Conservation (phyloP, 257 asterid genomes). For the Plantago ovata region DNA sequence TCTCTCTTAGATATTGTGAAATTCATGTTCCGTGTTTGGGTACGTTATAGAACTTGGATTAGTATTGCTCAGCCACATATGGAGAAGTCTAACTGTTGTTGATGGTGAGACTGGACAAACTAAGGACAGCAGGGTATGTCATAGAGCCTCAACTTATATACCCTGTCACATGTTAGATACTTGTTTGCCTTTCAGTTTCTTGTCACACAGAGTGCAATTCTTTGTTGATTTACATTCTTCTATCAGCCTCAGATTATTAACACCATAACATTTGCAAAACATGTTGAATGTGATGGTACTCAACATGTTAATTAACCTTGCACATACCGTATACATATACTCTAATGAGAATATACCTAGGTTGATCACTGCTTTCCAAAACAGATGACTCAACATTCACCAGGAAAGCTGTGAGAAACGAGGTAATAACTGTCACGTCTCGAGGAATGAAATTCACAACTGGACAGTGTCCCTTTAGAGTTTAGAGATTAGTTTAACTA, state of each 20-base stretch:
- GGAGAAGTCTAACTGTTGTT: constrained; percentile 87
- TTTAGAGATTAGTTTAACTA: too few relatives aligned
- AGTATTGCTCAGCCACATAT: constrained; percentile 81
- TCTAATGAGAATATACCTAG: constrained; percentile 54
- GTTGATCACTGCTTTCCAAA: constrained; percentile 38
- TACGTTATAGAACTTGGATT: constrained; percentile 5
- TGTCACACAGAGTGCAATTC: background rate
- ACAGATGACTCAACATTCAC: constrained; percentile 18
- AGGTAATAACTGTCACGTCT: background rate
- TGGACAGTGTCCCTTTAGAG: too few relatives aligned
- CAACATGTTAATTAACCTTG: too few relatives aligned
- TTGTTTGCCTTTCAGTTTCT: too few relatives aligned
- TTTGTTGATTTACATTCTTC: background rate
- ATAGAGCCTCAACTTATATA: background rate
- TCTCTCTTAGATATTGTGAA: constrained; percentile 10
- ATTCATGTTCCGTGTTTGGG: constrained; percentile 17
- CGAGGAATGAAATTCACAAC: too few relatives aligned
- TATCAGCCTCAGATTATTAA: background rate
- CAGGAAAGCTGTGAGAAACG: constrained; percentile 19
- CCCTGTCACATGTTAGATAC: too few relatives aligned
- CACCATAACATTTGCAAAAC: background rate
- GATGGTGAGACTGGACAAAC: constrained; percentile 88
- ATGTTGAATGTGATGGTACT: background rate
- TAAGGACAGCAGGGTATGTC: constrained; percentile 82
- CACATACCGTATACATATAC: too few relatives aligned